Base-by-base conservation (phyloP, 768 basidiomycete genomes). In the Suillus placidus region DNA sequence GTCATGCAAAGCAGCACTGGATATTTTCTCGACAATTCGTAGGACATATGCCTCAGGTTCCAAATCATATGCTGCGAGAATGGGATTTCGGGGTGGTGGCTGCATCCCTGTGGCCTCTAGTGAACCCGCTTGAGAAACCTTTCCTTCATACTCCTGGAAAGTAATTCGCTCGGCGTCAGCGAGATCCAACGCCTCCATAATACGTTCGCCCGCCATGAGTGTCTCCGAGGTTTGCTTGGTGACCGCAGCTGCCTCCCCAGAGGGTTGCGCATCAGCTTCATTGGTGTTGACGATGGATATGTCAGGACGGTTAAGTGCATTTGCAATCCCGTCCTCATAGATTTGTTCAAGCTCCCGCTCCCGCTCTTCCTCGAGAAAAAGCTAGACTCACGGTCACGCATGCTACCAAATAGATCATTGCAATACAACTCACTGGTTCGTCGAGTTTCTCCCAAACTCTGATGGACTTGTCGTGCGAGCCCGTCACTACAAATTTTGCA, bases 401-500 rank as follows among this genome's bases (percentile, higher is more conserved):
- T 7, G 35, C 61, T 57, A 38, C 58, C 40, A 67, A 56, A 30
- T 4, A 20, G n/a, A 12, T 58, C 35, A 6, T 52, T 43, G 60
- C 30, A 62, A 37, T 30, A 30, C 0, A 40, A 14, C 86, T 69
- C 76, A 95, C 94, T 13, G 95, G 96, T 76, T 99, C 97, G 67
- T 99, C 97, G 10, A 97, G 88, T 79, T 98, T 99, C 80, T 99
- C 97, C 95, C 97, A 99, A n/a, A 99, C 87, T 23, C 97, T 90
- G 60, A 99, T 97, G 6, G 95, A 98, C 80, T 97, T 97, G 80
- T 99, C 97, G 77, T 97, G 94, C 12, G 95, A 96, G 35, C 97
- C 97, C 20, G 96, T 96, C 55, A 98, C 93, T 32, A 99, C 94
- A 70, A 98, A 99, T 70, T 92, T 91, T 13, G 94, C 93, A 56